Evolutionary conservation across 768 basidiomycete species (phyloP).

Genomic region (Suillus cothurnatus): DNA sequence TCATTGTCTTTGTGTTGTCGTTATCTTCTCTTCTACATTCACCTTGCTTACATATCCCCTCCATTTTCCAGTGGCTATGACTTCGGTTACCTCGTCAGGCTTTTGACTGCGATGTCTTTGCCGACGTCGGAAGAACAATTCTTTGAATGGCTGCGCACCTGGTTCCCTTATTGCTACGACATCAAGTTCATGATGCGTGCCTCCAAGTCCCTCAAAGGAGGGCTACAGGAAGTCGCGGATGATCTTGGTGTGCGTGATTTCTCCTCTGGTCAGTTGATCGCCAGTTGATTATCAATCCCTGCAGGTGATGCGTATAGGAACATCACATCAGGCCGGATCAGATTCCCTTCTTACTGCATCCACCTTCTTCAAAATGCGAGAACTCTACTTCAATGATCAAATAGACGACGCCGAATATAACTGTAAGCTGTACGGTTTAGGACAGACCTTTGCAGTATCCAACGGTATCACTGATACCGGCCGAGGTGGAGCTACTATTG

Average conservation of each 20-base stretch:
- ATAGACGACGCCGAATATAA: conserved; percentile 84
- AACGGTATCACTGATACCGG: conserved; percentile 69
- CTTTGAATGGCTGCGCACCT: conserved; percentile 81
- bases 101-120: conserved; percentile 82
- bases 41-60: neutral
- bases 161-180: conserved; percentile 98
- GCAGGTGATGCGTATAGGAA: conserved; percentile 86
- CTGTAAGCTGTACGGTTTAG: conserved; percentile 82
- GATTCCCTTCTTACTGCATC: conserved; percentile 92
- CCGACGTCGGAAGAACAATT: conserved; percentile 90
- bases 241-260: conserved; percentile 80
- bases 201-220: conserved; percentile 80
- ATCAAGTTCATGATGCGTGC: conserved; percentile 96
- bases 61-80: conserved; percentile 81
- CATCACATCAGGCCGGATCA: conserved; percentile 96
- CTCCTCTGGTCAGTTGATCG: neutral
- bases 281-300: conserved; percentile 1
- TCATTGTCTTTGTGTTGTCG: neutral
- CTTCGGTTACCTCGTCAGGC: conserved; percentile 97
- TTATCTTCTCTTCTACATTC: neutral
- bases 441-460: conserved; percentile 69
- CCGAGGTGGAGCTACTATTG: conserved; percentile 77
- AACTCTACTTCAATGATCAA: conserved; percentile 88
- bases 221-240: conserved; percentile 94
- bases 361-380: conserved; percentile 96